Conservation (phyloP, 2,329 filamentous ascomycete genomes). For the Bipolaris bicolor region DNA sequence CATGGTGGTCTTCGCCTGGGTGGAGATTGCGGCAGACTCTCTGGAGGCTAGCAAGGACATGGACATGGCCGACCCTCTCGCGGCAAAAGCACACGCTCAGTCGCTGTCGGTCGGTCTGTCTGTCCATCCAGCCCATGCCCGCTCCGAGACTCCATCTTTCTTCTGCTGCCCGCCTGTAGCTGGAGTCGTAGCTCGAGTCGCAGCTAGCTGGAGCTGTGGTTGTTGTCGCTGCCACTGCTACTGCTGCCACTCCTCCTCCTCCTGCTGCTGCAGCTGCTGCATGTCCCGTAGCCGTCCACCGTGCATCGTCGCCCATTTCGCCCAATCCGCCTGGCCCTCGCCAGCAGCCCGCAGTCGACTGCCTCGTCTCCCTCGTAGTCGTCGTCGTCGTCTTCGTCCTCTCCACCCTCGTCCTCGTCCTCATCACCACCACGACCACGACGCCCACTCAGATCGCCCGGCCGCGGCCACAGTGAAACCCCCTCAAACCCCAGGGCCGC, state of each 20-base stretch:
- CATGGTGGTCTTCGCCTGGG: conserved; percentile 3
- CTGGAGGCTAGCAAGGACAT: conserved; percentile 9
- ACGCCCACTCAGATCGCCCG: background rate
- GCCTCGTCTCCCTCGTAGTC: too few relatives aligned
- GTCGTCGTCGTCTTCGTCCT: background rate
- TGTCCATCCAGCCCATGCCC: background rate
- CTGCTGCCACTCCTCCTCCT: background rate
- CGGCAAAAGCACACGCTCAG: conserved; percentile 2
- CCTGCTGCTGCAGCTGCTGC: background rate
- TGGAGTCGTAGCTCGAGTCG: too few relatives aligned
- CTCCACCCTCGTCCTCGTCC: background rate
- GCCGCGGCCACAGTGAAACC: background rate
- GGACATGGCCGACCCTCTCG: conserved; percentile 4
- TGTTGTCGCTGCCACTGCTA: background rate
- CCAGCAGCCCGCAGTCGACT: too few relatives aligned
- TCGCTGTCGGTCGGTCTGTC: background rate
- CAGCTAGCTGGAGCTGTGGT: background rate
- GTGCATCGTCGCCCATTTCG: too few relatives aligned
- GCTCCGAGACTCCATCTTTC: background rate
- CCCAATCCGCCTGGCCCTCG: too few relatives aligned
- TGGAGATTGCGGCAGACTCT: conserved; percentile 8
- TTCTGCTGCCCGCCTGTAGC: background rate
- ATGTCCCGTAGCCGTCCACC: background rate
- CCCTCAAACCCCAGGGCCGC: background rate
- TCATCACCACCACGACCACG: too few relatives aligned